Evolutionary conservation across 305 asterid genomes (phyloP), one percentile per base, ranked within the genome.

Genomic region (Caryopteris hybrid): DNA sequence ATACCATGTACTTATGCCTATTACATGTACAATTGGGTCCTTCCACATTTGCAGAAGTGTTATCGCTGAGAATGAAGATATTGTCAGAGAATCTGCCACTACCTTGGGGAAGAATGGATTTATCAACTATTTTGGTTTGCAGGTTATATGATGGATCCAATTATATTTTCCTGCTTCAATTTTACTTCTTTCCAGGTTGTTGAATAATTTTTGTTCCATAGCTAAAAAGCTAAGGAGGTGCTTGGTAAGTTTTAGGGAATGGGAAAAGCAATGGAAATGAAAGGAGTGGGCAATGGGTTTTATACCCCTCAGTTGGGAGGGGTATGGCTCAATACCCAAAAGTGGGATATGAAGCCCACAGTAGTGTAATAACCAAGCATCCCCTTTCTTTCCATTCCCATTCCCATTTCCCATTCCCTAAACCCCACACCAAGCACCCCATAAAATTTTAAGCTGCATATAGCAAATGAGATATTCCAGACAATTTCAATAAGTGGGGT

Each of bases 91-190:
- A 69, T 86, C 97, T 67, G 95, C 86, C 51, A 54, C 78, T 76
- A 84, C 95, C 73, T 80, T 94, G 55, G 90, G 91, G 70, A 67
- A 85, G 70, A 83, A 81, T 74, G 99, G 98, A 34, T 94, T 94
- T 71, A 84, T 94, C 71, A 94, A 94, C 80, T 94, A 91, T 81
- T 94, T 94, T 68, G 98, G 99, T 68, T 79, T 94, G 84, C 99
- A 93, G 92, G 97, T 87, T 69, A 53, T 60, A 43, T 57, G 59
- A 45, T 68, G 39, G 39, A 55, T 65, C 57, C 67, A 52, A 47
- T 31, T 60, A 12, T 22, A 36, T 57, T 45, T 51, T 61, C 64
- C 53, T 23, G 48, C 70, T 74, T 50, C 21, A 10, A 27, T 29
- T 56, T 66, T 46, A 36, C 45, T 8, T 36, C 27, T 41, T 29